Base-by-base conservation (phyloP, 495 filamentous ascomycete genomes). In the Schizothecium vesticola region DNA sequence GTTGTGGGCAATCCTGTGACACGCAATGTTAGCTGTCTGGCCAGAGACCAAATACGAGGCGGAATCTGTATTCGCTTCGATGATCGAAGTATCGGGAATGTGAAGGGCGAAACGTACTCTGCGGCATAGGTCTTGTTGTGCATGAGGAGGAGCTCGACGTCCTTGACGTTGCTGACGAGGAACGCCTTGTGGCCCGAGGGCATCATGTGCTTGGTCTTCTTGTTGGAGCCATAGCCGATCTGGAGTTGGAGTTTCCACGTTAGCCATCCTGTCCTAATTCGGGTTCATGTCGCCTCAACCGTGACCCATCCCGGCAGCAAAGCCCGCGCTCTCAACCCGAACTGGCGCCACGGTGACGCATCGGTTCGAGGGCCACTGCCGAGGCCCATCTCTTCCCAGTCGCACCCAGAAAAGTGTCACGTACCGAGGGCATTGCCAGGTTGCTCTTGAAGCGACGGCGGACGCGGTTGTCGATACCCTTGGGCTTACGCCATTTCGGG, bases 181-280 rank as follows among this genome's bases (percentile, higher is more conserved):
- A 99, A 99, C 68, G 95, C 93, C 88, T 98, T 98, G 89, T 97
- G 95, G 84, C 95, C 95, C 76, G 93, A 96, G 79, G 95, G 96
- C 89, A 94, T 97, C 88, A 97, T 89, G 86, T 98, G 93, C 71
- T 91, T 88, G 78, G 95, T 99, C 89, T 97, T 98, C 88, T 90
- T 95, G 90, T 99, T 97, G 83, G 88, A 92, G 73, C 95, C 94
- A 81, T 93, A 98, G 73, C 95, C 95, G 81, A 99, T 99, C 94
- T 97, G 76, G 22, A 69, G 58, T 31, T 28, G 23, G 19, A 11
- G 51, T 66, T 71, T 67, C 29, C 61, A 24, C 26, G 72, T 77
- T 69, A 77, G 69, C 65, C 59, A 12, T 56, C 29, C 65, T 22
- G 56, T 33, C 29, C 25, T 7, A 21, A 23, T 57, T 59, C 7